Conservation (phyloP, 2,329 filamentous ascomycete genomes). For the Clonostachys sp. region DNA sequence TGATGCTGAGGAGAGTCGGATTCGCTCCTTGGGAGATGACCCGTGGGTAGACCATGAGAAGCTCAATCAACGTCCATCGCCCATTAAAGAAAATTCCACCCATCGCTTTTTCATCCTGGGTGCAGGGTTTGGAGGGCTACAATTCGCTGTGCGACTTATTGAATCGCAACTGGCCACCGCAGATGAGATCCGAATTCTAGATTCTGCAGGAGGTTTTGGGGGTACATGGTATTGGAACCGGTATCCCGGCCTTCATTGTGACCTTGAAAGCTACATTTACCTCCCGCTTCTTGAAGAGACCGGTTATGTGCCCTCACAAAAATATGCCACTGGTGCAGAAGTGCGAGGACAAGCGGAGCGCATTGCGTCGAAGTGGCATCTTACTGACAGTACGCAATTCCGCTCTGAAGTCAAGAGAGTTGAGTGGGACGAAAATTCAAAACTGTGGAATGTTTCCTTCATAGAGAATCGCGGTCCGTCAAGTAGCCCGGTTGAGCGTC, state of each 20-base stretch:
- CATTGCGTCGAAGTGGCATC: constrained; percentile 32
- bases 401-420: constrained; percentile 31
- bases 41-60: constrained; percentile 26
- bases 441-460: constrained; percentile 12
- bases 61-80: constrained; percentile 13
- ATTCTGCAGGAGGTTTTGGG: constrained; percentile 37
- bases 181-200: constrained; percentile 32
- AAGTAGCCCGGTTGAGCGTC: constrained; percentile 8
- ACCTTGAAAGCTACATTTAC: constrained; percentile 57
- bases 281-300: constrained; percentile 57
- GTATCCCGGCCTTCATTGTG: constrained; percentile 47
- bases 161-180: constrained; percentile 10
- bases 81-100: constrained; percentile 19
- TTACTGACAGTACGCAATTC: constrained; percentile 31
- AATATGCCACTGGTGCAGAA: constrained; percentile 37
- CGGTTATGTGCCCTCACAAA: constrained; percentile 49
- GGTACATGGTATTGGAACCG: constrained; percentile 50
- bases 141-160: constrained; percentile 18
- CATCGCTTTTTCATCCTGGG: constrained; percentile 12
- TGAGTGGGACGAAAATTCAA: constrained; percentile 38
- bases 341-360: constrained; percentile 32
- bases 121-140: constrained; percentile 24
- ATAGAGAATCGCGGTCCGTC: constrained; percentile 16
- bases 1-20: constrained; percentile 2
- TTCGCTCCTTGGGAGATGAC: constrained; percentile 17